phyloP scores from a whole-genome alignment of 2,329 filamentous ascomycete species.

The Trichoderma aggressivum region DNA sequence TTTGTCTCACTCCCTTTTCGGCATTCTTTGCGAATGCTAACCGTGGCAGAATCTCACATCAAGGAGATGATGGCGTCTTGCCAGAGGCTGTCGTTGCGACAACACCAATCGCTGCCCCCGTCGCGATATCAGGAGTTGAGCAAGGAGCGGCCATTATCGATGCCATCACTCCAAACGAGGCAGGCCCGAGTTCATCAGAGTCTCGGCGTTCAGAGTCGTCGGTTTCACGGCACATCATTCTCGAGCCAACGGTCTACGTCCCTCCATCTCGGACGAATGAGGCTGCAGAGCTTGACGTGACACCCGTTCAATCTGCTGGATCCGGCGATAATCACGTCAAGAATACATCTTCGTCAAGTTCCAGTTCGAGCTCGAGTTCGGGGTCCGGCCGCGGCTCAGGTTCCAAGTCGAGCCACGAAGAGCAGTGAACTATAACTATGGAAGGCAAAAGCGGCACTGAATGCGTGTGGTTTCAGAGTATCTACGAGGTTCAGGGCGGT shows the following conservation, averaged over 20 bases:
- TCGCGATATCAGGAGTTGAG: neutral
- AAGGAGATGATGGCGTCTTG: neutral
- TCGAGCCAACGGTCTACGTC: conserved; percentile 15
- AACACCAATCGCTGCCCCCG: neutral
- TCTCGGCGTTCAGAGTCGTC: neutral
- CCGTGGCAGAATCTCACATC: neutral
- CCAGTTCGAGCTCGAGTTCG: conserved; percentile 10
- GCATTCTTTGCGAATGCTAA: neutral
- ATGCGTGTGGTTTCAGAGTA: too few relatives aligned
- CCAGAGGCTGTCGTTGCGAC: neutral
- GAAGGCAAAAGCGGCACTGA: neutral
- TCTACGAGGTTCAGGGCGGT: neutral
- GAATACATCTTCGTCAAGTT: conserved; percentile 7
- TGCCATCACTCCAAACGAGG: conserved; percentile 3
- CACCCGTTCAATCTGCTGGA: neutral
- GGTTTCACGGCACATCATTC: conserved; percentile 3
- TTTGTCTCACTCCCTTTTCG: neutral
- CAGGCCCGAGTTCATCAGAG: neutral
- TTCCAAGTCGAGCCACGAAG: neutral
- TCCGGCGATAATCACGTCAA: neutral
- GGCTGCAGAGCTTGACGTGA: neutral
- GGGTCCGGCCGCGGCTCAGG: neutral
- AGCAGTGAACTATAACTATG: neutral
- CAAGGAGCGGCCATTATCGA: neutral
- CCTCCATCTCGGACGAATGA: neutral